A percentile compares a stretch with the other conserved stretches of the same genome.
phyloP scores from a whole-genome alignment of 306 rosid genomes.

The Quercus agrifolia region DNA sequence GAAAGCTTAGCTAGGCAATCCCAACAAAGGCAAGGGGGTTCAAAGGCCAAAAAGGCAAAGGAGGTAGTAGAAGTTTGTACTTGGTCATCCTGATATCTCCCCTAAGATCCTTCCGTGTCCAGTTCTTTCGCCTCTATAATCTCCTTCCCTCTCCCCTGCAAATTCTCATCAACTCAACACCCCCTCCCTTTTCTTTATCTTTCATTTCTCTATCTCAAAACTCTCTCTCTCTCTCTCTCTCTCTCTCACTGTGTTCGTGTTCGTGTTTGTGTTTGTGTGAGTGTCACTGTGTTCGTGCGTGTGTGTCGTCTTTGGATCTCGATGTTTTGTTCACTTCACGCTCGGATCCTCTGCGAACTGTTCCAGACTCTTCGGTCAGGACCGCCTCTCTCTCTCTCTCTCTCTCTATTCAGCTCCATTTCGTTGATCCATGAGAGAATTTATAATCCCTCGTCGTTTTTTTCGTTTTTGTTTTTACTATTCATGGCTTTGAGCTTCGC shows the following conservation, averaged over 20 bases:
- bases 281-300: background rate
- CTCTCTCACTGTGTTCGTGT: background rate
- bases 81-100: slow-evolving; percentile 15
- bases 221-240: background rate
- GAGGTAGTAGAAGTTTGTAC: too few species aligned
- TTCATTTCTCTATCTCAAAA: background rate
- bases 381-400: background rate
- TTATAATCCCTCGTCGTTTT: background rate
- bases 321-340: slow-evolving; percentile 33
- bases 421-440: background rate
- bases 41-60: too few species aligned
- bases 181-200: background rate
- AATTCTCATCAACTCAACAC: background rate
- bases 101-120: slow-evolving; percentile 23
- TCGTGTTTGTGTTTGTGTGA: too few species aligned
- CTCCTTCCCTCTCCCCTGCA: slow-evolving; percentile 7
- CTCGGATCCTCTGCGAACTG: slow-evolving; percentile 32
- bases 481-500: too few species aligned
- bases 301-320: slow-evolving; percentile 20
- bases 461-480: background rate
- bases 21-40: too few species aligned
- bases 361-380: slow-evolving; percentile 39
- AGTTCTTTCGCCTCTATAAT: slow-evolving; percentile 10
- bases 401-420: background rate
- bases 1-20: too few species aligned